Evolutionary conservation across 2,329 filamentous ascomycete genomes (phyloP), one percentile per base, ranked within the genome.

Genomic region (Paecilomyces variotii): DNA sequence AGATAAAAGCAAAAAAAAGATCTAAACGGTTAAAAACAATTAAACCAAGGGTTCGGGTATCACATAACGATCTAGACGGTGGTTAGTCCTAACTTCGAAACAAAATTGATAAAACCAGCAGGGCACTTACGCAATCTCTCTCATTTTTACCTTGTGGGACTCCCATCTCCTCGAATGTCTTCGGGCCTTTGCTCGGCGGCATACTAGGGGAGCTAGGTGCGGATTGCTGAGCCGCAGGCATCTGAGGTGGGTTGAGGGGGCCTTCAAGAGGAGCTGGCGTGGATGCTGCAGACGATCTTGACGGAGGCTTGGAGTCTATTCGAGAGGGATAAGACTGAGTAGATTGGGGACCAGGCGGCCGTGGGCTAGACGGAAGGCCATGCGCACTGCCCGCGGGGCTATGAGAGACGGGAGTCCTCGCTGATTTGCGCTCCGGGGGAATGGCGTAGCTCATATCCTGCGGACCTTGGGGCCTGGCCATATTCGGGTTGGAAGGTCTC

Each of bases 151-250:
- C 86, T 67, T 87, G 83, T 5, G 91, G 90, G 66, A 99, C 93
- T 45, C 94, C 94, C 94, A 99, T 99, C 71, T 95, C 92, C 71
- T 97, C 93, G 73, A 99, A 99, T 0, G 94, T 97, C 67, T 94
- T 90, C 0, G 94, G 93, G 10, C 93, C 94, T 70, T 91, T 90
- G 55, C 82, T 82, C 32, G 83, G 79, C 32, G 83, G 79, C 53
- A 77, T 72, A 62, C 74, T 76, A 50, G 62, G 57, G 49, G 59
- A 59, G 49, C 58, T 53, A 27, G 68, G 59, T 56, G 68, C 68
- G 19, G 72, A 61, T 12, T 71, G 72, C 61, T 64, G 58, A 35
- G 65, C 64, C 24, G 67, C 64, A 34, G 74, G 68, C 45, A 68
- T 71, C 56, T 76, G 63, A 32, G 78, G 69, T 14, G 75, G 63